A percentile compares a stretch with the other conserved stretches of the same genome.
Evolutionary conservation across 2,329 filamentous ascomycete species (phyloP).

Genomic region (Endoconidiophora polonica): DNA sequence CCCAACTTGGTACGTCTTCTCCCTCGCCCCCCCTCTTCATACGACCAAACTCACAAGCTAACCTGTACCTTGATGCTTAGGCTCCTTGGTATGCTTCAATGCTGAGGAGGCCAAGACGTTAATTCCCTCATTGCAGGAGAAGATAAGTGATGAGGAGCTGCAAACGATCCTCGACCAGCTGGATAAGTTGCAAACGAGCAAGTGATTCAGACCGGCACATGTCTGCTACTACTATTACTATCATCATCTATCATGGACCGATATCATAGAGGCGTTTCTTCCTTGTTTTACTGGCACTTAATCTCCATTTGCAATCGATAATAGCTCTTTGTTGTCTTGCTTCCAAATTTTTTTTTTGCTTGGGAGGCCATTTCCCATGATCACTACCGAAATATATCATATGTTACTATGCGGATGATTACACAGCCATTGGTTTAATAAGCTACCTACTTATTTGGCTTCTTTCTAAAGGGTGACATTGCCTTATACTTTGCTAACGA

Average conservation of each 20-base stretch:
- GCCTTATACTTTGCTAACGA: no score
- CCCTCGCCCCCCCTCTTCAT: not conserved
- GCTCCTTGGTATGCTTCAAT: slow-evolving; percentile 78
- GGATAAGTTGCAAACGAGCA: slow-evolving; percentile 48
- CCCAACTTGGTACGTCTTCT: slow-evolving; percentile 56
- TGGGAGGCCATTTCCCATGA: no score
- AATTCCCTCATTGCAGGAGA: slow-evolving; percentile 75
- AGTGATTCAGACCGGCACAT: not conserved
- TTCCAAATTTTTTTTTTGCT: no score
- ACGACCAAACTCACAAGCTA: not conserved
- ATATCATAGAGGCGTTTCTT: not conserved
- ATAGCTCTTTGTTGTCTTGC: no score
- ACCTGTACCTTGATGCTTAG: slow-evolving; percentile 27
- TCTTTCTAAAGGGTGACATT: no score
- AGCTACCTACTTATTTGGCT: no score
- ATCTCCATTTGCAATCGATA: not conserved
- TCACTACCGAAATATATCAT: no score
- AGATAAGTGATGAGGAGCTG: slow-evolving; percentile 78
- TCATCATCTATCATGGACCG: no score
- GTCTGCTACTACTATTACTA: no score
- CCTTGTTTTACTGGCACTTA: not conserved
- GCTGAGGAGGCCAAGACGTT: slow-evolving; percentile 93
- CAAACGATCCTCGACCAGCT: slow-evolving; percentile 83
- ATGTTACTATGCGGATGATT: no score
- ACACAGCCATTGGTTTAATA: no score